Conservation (phyloP, 2,329 filamentous ascomycete genomes). For the Neofusicoccum cordaticola region DNA sequence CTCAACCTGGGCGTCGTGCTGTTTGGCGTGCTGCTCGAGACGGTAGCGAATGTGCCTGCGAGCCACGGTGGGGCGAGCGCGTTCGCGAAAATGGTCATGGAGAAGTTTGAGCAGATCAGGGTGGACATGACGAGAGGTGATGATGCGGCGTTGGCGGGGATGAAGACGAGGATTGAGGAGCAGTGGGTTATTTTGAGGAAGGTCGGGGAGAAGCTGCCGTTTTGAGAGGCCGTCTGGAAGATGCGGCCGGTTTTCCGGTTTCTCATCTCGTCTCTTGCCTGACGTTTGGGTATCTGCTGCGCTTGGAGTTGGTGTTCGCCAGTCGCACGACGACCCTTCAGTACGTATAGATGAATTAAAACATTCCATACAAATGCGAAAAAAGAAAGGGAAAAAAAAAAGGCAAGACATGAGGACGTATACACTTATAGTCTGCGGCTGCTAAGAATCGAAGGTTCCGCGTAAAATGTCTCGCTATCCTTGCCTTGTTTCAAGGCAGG, state of each 20-base stretch:
- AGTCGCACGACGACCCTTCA: too few relatives aligned
- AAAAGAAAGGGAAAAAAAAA: too few relatives aligned
- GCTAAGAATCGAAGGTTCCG: neutral
- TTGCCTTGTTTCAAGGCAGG: neutral
- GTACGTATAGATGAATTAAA: too few relatives aligned
- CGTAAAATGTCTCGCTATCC: neutral
- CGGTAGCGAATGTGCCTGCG: conserved; percentile 36
- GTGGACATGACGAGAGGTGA: conserved; percentile 24
- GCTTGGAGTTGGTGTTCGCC: too few relatives aligned
- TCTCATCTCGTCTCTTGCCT: too few relatives aligned
- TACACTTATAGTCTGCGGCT: neutral
- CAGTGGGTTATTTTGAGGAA: conserved; percentile 27
- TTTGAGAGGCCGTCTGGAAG: conserved; percentile 8
- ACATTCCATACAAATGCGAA: too few relatives aligned
- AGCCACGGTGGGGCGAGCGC: conserved; percentile 44
- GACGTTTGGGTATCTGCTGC: too few relatives aligned
- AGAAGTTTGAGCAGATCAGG: conserved; percentile 37
- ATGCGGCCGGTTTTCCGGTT: too few relatives aligned
- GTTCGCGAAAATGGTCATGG: conserved; percentile 40
- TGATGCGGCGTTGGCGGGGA: conserved; percentile 18
- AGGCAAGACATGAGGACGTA: too few relatives aligned
- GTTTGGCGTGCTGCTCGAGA: conserved; percentile 43
- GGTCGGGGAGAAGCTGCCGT: conserved; percentile 29
- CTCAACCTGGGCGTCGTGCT: conserved; percentile 41
- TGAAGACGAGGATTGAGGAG: conserved; percentile 24